phyloP scores from a whole-genome alignment of 129 eudicot genomes.

The Kitagawia praeruptora region DNA sequence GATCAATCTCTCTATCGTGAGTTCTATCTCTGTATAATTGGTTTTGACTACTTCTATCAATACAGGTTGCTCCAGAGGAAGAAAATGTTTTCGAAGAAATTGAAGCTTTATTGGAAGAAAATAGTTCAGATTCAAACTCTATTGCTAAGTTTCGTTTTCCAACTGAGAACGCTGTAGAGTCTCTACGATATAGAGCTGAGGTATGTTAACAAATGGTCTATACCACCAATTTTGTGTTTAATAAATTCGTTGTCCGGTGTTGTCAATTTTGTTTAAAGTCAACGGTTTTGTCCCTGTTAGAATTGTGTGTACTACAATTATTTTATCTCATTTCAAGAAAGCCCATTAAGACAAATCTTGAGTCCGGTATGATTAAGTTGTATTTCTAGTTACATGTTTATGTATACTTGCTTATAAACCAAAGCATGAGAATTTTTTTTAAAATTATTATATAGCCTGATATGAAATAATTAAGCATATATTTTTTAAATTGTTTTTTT shows the following conservation, averaged over 20 bases:
- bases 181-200: conserved; percentile 94
- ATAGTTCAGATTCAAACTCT: conserved; percentile 34
- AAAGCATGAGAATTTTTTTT: background rate
- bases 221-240: background rate
- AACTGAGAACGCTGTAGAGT: conserved; percentile 81
- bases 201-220: conserved; percentile 27
- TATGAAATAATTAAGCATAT: too few species aligned
- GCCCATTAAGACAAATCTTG: background rate
- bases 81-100: conserved; percentile 70
- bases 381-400: background rate
- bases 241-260: background rate
- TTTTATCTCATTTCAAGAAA: background rate
- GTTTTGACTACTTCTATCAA: background rate
- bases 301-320: background rate
- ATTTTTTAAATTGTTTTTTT: too few species aligned
- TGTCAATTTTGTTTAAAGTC: background rate
- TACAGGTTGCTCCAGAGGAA: conserved; percentile 82
- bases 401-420: background rate
- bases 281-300: background rate
- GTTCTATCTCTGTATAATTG: background rate
- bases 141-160: conserved; percentile 75
- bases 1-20: background rate
- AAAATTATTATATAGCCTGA: too few species aligned
- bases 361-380: background rate
- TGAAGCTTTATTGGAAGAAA: conserved; percentile 58